phyloP scores from a whole-genome alignment of 2,329 filamentous ascomycete species.

The Xylariaceae sp. region DNA sequence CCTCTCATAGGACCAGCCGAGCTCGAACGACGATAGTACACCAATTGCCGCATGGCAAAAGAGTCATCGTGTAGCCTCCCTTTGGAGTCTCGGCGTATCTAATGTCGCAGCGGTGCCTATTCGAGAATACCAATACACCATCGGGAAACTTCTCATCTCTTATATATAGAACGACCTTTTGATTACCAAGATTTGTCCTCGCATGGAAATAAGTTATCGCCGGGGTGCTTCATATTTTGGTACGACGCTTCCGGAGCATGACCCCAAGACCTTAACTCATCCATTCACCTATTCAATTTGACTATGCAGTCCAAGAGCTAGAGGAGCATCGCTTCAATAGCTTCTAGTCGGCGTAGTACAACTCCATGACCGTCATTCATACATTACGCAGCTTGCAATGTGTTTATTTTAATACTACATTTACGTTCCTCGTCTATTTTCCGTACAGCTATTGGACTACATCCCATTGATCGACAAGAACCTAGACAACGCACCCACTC shows the following conservation, averaged over 20 bases:
- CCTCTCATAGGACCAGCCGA: constrained; percentile 23
- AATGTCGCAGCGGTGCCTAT: not conserved
- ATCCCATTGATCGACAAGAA: not conserved
- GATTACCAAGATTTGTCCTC: constrained; percentile 7
- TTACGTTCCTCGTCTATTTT: too few species aligned
- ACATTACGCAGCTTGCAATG: not conserved
- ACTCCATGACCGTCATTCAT: not conserved
- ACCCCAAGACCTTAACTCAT: not conserved
- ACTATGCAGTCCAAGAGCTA: not conserved
- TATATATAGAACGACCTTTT: constrained; percentile 1
- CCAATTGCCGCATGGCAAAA: constrained; percentile 13
- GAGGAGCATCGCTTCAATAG: not conserved
- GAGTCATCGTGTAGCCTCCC: constrained; percentile 24
- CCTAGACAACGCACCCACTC: too few species aligned
- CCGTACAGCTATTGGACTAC: not conserved
- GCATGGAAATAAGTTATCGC: constrained; percentile 16
- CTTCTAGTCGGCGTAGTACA: not conserved
- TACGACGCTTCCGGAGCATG: not conserved
- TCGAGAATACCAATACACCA: not conserved
- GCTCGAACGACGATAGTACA: constrained; percentile 14
- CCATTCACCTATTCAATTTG: not conserved
- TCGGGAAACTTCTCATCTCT: constrained; percentile 9
- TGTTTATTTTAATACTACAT: too few species aligned
- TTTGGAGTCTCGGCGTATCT: constrained; percentile 2
- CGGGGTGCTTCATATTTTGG: constrained; percentile 4